phyloP scores from a whole-genome alignment of 176 grass and related monocot genomes.

The Phoenix roebelenii region DNA sequence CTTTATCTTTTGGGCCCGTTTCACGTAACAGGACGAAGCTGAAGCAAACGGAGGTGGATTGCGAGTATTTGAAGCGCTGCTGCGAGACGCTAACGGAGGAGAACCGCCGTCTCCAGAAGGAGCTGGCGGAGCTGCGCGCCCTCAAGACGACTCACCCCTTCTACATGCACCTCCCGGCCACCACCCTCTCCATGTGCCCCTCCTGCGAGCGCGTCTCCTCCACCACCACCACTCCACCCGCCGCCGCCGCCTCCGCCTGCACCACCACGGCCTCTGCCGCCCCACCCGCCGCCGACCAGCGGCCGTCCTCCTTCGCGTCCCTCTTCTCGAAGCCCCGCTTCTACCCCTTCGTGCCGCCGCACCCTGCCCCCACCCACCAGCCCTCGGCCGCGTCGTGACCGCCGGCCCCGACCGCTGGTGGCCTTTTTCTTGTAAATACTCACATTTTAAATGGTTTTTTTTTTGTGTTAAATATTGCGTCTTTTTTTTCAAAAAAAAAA shows the following conservation, averaged over 20 bases:
- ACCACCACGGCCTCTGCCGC: background rate
- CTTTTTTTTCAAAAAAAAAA: no score
- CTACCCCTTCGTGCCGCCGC: background rate
- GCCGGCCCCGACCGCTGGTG: background rate
- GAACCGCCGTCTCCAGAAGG: no score
- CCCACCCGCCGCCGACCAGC: background rate
- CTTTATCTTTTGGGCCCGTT: no score
- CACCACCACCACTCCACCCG: background rate
- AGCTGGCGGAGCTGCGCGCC: no score
- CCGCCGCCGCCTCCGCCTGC: background rate
- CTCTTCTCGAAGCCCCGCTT: background rate
- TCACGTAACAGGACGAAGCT: no score
- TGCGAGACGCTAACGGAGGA: no score
- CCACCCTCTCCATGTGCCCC: constrained; percentile 1
- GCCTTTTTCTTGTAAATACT: background rate
- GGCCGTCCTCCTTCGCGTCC: background rate
- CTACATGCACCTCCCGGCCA: background rate
- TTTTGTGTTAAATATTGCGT: background rate
- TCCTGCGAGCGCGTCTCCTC: background rate
- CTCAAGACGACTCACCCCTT: background rate
- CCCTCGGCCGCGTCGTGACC: background rate
- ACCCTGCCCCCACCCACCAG: background rate
- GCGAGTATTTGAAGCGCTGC: no score
- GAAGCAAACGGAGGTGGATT: no score
- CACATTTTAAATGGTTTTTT: background rate